Percentiles rank a stretch among this genome's conserved stretches.
Conservation (phyloP, 306 rosid genomes). For the Myrica gale region DNA sequence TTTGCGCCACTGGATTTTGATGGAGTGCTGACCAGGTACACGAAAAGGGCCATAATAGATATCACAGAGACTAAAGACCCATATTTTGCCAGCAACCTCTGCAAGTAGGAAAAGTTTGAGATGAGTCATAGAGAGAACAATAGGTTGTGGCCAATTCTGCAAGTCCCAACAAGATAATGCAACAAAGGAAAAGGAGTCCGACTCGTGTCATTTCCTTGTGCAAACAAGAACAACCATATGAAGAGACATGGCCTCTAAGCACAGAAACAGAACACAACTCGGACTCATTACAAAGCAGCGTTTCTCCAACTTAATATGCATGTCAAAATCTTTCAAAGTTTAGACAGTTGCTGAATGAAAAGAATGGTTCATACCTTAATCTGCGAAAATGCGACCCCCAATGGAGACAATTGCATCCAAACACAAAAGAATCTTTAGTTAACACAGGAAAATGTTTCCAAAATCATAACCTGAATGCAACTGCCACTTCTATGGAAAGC, state of each 20-base stretch:
- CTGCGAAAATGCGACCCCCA: constrained; percentile 47
- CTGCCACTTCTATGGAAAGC: constrained; percentile 23
- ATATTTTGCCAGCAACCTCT: constrained; percentile 83
- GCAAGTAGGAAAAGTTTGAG: constrained; percentile 22
- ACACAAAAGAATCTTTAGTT: constrained; percentile 38
- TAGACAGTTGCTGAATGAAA: constrained; percentile 10
- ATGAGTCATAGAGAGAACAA: background rate
- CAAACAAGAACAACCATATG: background rate
- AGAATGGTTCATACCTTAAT: constrained; percentile 62
- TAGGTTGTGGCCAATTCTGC: background rate
- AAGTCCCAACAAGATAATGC: background rate
- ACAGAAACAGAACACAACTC: background rate
- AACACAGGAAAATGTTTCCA: constrained; percentile 17
- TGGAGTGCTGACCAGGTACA: constrained; percentile 69
- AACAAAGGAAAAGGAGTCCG: background rate
- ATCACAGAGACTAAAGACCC: constrained; percentile 85
- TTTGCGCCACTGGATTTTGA: constrained; percentile 69
- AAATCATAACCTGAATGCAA: constrained; percentile 26
- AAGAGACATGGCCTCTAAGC: background rate
- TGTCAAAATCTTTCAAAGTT: background rate
- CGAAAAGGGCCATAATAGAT: constrained; percentile 64
- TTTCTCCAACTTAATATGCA: background rate
- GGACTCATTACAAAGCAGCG: no score
- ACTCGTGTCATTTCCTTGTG: background rate
- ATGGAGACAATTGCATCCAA: constrained; percentile 42